Percentiles rank a stretch among this genome's conserved stretches.
Evolutionary conservation across 2,329 filamentous ascomycete genomes (phyloP).

Genomic region (Talaromyces sp.): DNA sequence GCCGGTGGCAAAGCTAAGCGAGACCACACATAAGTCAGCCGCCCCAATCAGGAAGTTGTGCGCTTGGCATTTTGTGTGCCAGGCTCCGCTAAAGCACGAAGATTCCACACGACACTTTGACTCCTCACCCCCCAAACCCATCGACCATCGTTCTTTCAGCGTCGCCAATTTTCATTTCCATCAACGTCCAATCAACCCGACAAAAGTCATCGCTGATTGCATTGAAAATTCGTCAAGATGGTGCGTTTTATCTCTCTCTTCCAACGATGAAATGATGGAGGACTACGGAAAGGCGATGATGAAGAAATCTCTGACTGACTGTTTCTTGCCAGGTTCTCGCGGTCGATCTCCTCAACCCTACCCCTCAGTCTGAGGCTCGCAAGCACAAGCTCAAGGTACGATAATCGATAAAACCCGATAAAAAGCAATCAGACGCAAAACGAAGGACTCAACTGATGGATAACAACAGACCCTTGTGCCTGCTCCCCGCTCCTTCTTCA

Average conservation of each 20-base stretch:
- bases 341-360: conserved; percentile 99
- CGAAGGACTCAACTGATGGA: background rate
- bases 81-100: background rate
- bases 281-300: background rate
- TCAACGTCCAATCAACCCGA: conserved; percentile 37
- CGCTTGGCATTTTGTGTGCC: background rate
- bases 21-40: conserved; percentile 18
- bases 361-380: conserved; percentile 93
- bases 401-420: conserved; percentile 15
- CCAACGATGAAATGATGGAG: background rate
- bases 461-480: conserved; percentile 77
- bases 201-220: conserved; percentile 39
- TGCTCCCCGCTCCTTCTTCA: conserved; percentile 98
- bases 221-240: conserved; percentile 43
- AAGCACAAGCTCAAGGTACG: conserved; percentile 99
- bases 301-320: conserved; percentile 17
- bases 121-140: conserved; percentile 9
- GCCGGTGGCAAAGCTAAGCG: conserved; percentile 19
- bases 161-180: conserved; percentile 22
- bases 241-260: conserved; percentile 28
- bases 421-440: background rate
- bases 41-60: conserved; percentile 1
- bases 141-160: conserved; percentile 32
- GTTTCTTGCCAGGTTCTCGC: conserved; percentile 79
- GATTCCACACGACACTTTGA: background rate